Evolutionary conservation across 345 rosid species (phyloP).

Genomic region (Camelina laxa): DNA sequence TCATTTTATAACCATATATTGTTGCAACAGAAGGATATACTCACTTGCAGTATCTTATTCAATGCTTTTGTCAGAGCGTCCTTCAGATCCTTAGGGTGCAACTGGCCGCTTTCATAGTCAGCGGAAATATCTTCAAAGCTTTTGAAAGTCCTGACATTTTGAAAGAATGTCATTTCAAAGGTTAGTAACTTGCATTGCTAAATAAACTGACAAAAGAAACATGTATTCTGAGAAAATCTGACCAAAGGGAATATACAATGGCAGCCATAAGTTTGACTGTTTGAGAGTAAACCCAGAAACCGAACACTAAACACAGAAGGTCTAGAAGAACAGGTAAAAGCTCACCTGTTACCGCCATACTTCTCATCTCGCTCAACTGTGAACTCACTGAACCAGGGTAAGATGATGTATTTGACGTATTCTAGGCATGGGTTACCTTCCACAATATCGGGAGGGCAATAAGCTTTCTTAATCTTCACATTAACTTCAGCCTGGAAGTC

Average conservation of each 20-base stretch:
- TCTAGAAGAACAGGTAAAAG: constrained; percentile 11
- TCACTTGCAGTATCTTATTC: constrained; percentile 77
- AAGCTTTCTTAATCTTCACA: constrained; percentile 85
- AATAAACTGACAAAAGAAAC: background rate
- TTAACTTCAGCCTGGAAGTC: constrained; percentile 72
- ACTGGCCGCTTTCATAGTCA: constrained; percentile 62
- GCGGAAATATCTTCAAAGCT: constrained; percentile 68
- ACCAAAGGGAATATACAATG: background rate
- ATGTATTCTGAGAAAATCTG: background rate
- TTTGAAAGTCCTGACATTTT: constrained; percentile 55
- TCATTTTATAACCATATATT: background rate
- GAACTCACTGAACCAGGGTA: constrained; percentile 83
- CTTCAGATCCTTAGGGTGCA: constrained; percentile 86
- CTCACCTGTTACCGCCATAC: constrained; percentile 86
- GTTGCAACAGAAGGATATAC: constrained; percentile 14
- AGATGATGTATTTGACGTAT: constrained; percentile 66
- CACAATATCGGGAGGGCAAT: constrained; percentile 74
- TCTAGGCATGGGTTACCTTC: constrained; percentile 85
- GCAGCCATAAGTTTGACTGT: constrained; percentile 10
- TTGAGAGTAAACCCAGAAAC: constrained; percentile 1
- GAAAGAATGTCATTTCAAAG: constrained; percentile 4
- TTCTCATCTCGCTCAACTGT: constrained; percentile 62
- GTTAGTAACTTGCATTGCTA: constrained; percentile 1
- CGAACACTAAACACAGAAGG: background rate
- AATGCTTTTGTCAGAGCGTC: constrained; percentile 67